A percentile compares a stretch with the other conserved stretches of the same genome.
These are phyloP conservation scores for Lactarius hengduanensis DNA, from an alignment of 768 basidiomycete species.

Conservation along the genomic window DNA sequence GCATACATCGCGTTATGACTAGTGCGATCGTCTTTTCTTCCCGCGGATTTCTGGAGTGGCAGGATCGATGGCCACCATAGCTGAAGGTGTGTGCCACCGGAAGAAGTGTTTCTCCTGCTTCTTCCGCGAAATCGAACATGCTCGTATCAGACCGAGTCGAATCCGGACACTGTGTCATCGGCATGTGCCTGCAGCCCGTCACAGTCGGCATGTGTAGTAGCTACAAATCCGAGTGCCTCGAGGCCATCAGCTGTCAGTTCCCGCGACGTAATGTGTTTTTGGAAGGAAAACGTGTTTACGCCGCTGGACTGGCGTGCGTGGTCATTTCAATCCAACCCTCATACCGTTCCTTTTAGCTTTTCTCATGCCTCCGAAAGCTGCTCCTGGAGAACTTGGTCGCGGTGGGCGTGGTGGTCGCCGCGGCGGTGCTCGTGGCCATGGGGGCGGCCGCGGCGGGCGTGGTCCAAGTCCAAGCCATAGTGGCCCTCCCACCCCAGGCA, in stretches of 20 bases:
- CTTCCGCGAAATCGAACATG: too few relatives aligned
- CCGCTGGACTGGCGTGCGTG: too few relatives aligned
- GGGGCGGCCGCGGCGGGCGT: slow-evolving; percentile 4
- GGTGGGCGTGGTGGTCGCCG: background rate
- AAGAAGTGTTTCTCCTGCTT: too few relatives aligned
- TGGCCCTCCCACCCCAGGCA: too few relatives aligned
- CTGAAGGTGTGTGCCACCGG: too few relatives aligned
- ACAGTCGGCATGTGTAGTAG: slow-evolving; percentile 89
- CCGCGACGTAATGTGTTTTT: slow-evolving; percentile 41
- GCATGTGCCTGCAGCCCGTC: slow-evolving; percentile 33
- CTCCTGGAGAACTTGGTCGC: background rate
- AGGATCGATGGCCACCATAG: too few relatives aligned
- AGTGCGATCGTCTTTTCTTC: too few relatives aligned
- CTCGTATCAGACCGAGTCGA: too few relatives aligned
- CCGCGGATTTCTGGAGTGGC: too few relatives aligned
- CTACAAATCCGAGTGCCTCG: slow-evolving; percentile 75
- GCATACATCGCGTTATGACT: too few relatives aligned
- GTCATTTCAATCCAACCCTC: background rate
- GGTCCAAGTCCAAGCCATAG: slow-evolving; percentile 2
- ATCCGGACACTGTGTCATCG: too few relatives aligned
- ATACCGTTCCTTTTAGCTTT: too few relatives aligned
- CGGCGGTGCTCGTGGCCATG: background rate
- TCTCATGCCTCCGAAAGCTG: slow-evolving; percentile 29
- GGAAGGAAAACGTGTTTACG: slow-evolving; percentile 43
- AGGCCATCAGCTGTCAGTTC: slow-evolving; percentile 83